Evolutionary conservation across 139 green algal species (phyloP).

Genomic region (Haematococcus sp.): DNA sequence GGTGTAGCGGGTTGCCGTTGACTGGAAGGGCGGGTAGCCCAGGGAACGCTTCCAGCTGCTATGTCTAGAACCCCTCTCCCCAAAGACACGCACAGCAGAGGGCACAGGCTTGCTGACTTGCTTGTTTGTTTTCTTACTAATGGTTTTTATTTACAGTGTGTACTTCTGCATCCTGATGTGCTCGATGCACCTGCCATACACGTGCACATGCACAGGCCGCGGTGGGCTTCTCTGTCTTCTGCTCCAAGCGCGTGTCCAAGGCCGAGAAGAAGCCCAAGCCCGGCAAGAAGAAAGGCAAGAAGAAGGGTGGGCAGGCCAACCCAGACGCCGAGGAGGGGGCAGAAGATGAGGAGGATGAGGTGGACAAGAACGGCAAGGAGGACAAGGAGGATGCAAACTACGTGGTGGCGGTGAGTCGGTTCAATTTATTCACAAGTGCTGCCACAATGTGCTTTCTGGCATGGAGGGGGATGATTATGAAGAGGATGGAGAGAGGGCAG

Average conservation of each 20-base stretch:
- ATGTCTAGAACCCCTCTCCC: no score
- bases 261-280: not conserved
- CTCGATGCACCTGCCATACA: not conserved
- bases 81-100: no score
- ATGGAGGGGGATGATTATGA: no score
- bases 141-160: not conserved
- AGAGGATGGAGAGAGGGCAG: no score
- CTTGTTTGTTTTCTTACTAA: no score
- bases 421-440: no score
- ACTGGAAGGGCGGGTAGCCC: no score
- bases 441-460: no score
- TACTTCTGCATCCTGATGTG: not conserved
- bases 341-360: slow-evolving; percentile 5
- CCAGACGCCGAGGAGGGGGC: not conserved
- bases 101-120: no score
- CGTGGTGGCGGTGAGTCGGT: slow-evolving; percentile 5
- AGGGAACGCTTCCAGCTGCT: no score
- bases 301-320: not conserved
- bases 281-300: not conserved
- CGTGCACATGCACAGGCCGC: not conserved
- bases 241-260: not conserved
- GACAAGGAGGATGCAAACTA: slow-evolving; percentile 14
- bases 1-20: no score
- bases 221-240: slow-evolving; percentile 6
- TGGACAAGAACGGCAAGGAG: not conserved